Evolutionary conservation across 148 eudicot species (phyloP).

Genomic region (Linanthus parryae): DNA sequence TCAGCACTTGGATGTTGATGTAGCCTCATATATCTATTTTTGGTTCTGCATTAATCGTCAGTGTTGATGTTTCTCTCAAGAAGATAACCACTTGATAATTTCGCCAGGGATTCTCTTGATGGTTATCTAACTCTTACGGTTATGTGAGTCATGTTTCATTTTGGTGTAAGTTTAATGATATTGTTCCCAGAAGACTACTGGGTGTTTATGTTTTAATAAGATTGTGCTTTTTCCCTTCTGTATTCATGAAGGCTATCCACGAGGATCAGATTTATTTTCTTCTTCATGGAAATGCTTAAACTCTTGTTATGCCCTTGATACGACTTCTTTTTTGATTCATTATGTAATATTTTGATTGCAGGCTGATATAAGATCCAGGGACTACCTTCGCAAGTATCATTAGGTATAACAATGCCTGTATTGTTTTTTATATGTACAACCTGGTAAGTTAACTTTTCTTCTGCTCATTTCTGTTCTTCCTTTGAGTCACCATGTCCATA

Average conservation of each 20-base stretch:
- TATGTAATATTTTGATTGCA: constrained; percentile 12
- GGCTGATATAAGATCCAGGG: constrained; percentile 79
- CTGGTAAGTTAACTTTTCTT: background rate
- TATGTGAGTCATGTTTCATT: background rate
- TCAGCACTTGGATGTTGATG: too few relatives aligned
- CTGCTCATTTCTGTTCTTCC: background rate
- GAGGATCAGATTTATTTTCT: background rate
- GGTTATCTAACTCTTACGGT: background rate
- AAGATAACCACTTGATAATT: background rate
- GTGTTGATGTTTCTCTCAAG: background rate
- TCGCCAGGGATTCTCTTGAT: background rate
- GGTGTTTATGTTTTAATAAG: too few relatives aligned
- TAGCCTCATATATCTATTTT: too few relatives aligned
- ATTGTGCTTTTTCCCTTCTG: too few relatives aligned
- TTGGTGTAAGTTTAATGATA: too few relatives aligned
- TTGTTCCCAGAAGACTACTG: too few relatives aligned
- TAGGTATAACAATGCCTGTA: background rate
- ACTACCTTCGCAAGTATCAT: constrained; percentile 45
- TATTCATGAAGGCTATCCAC: background rate
- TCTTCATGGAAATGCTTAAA: background rate
- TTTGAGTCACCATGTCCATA: too few relatives aligned
- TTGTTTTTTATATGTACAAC: background rate
- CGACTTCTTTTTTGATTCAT: background rate
- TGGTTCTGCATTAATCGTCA: background rate
- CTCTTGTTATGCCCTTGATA: background rate